A percentile compares a stretch with the other conserved stretches of the same genome.
These are phyloP conservation scores for Ganoderma lingzhi DNA, from an alignment of 1,284 basidiomycete genomes.

Conservation along the genomic window DNA sequence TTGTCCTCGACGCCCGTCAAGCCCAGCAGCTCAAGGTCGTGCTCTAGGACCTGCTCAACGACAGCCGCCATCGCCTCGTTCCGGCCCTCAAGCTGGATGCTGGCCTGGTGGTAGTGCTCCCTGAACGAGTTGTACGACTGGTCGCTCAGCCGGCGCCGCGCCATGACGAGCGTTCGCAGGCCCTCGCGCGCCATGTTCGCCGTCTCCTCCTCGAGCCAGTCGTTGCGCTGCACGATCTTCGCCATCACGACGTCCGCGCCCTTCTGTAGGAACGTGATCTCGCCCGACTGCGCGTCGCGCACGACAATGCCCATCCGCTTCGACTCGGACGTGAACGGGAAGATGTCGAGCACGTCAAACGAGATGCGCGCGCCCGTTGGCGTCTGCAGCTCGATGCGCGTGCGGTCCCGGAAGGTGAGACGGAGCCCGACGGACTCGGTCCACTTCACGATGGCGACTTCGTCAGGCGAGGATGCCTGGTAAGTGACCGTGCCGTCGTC, in stretches of 20 bases:
- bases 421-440: constrained; percentile 94
- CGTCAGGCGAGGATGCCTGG: constrained; percentile 98
- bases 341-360: constrained; percentile 93
- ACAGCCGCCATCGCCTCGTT: constrained; percentile 84
- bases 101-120: constrained; percentile 80
- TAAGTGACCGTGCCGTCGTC: constrained; percentile 96
- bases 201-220: constrained; percentile 99
- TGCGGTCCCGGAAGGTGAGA: constrained; percentile 89
- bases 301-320: constrained; percentile 99
- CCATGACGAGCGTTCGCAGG: constrained; percentile 93
- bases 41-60: constrained; percentile 83
- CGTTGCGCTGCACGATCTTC: constrained; percentile 93
- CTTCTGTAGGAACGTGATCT: constrained; percentile 94
- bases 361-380: constrained; percentile 68
- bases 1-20: constrained; percentile 99
- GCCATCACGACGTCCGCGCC: constrained; percentile 99
- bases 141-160: constrained; percentile 77
- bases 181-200: constrained; percentile 99
- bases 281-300: constrained; percentile 77
- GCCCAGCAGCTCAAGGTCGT: constrained; percentile 91
- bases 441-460: constrained; percentile 99
- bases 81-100: constrained; percentile 78
- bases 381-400: constrained; percentile 81
- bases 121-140: constrained; percentile 83
- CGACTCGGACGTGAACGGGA: constrained; percentile 98